Evolutionary conservation across 176 grass and related monocot species (phyloP).

Genomic region (Avena eriantha): DNA sequence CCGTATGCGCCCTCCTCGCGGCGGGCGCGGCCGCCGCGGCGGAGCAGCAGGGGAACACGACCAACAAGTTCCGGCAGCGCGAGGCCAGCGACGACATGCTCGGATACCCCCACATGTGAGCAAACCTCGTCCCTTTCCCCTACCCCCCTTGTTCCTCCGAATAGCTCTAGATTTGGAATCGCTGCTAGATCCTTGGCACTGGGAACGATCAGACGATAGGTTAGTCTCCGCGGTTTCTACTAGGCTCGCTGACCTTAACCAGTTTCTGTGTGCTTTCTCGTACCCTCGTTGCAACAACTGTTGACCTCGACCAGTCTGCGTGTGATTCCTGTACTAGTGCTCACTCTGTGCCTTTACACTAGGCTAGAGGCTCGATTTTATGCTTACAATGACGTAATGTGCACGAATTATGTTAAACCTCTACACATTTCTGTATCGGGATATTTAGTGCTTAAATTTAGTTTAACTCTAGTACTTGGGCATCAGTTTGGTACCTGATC

Average conservation of each 20-base stretch:
- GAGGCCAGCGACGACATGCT: constrained; percentile 84
- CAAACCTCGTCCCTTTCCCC: background rate
- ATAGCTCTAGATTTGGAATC: constrained; percentile 36
- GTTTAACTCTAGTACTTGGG: background rate
- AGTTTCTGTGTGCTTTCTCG: background rate
- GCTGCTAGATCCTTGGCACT: constrained; percentile 17
- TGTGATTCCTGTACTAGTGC: background rate
- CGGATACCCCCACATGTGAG: constrained; percentile 82
- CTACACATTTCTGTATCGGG: background rate
- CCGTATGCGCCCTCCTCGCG: constrained; percentile 43
- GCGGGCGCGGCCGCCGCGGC: constrained; percentile 2
- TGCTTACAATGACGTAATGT: background rate
- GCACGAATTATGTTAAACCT: background rate
- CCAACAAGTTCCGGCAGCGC: constrained; percentile 98
- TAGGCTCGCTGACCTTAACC: background rate
- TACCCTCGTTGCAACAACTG: background rate
- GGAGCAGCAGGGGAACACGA: constrained; percentile 37
- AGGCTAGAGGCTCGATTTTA: background rate
- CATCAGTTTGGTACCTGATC: background rate
- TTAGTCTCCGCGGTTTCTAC: background rate
- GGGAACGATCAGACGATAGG: constrained; percentile 9
- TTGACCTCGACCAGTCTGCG: constrained; percentile 1
- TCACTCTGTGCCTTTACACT: background rate
- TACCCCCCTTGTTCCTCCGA: background rate
- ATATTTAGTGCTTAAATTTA: background rate